Evolutionary conservation across 1,284 basidiomycete species (phyloP).

Genomic region (Ceratobasidium sp.): DNA sequence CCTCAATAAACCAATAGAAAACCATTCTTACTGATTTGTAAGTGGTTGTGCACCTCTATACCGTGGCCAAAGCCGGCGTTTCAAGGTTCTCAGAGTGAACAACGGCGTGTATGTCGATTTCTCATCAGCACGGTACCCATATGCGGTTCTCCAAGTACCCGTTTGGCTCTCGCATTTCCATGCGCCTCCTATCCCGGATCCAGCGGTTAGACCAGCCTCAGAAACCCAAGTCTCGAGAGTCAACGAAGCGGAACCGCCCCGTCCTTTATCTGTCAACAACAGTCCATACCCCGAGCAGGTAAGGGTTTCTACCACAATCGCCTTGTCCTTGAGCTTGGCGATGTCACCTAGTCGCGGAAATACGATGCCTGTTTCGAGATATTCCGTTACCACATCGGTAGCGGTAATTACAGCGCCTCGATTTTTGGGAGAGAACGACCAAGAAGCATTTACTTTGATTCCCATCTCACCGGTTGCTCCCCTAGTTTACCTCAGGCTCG

Average conservation of each 20-base stretch:
- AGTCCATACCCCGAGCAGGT: slow-evolving; percentile 24
- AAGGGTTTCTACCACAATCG: slow-evolving; percentile 9
- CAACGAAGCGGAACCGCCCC: slow-evolving; percentile 11
- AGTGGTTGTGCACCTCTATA: neutral
- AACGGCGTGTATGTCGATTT: slow-evolving; percentile 9
- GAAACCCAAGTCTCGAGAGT: neutral
- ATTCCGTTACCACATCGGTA: slow-evolving; percentile 1
- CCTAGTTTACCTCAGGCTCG: neutral
- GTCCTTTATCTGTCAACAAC: slow-evolving; percentile 19
- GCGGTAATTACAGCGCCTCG: slow-evolving; percentile 13
- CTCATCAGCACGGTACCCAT: neutral
- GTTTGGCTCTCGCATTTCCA: slow-evolving; percentile 4
- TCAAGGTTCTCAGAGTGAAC: neutral
- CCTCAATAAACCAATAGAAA: neutral
- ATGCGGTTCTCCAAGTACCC: slow-evolving; percentile 30
- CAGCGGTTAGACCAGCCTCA: neutral
- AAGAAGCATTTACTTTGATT: neutral
- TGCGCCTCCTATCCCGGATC: neutral
- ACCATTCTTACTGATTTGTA: neutral
- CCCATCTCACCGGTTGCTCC: slow-evolving; percentile 25
- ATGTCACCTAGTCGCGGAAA: slow-evolving; percentile 10
- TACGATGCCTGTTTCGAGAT: slow-evolving; percentile 2
- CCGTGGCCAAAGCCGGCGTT: neutral
- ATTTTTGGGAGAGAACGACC: slow-evolving; percentile 1
- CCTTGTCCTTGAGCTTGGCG: slow-evolving; percentile 15